Conservation (phyloP, 768 basidiomycete genomes). For the Holtermannia corniformis region DNA sequence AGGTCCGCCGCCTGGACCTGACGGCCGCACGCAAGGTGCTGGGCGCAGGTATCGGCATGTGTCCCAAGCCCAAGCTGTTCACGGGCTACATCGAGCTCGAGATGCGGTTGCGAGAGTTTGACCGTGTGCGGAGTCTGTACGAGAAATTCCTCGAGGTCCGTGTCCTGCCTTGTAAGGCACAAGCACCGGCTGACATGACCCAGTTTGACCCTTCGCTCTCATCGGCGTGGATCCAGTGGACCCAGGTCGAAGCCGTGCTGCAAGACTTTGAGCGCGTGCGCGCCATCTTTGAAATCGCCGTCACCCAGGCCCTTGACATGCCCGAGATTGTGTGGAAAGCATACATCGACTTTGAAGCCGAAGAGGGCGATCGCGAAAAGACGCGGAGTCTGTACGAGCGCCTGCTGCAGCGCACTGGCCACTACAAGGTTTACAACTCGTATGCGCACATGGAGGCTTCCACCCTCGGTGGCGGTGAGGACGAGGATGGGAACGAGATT, state of each 20-base stretch:
- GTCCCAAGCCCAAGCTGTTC: constrained; percentile 89
- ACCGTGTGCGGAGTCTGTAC: constrained; percentile 80
- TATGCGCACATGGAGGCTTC: constrained; percentile 88
- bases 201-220: constrained; percentile 86
- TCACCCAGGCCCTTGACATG: constrained; percentile 82
- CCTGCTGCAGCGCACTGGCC: constrained; percentile 70
- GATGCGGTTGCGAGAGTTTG: constrained; percentile 81
- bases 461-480: constrained; percentile 42
- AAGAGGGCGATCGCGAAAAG: constrained; percentile 80
- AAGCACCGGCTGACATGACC: background rate
- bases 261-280: constrained; percentile 82
- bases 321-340: constrained; percentile 62
- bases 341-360: constrained; percentile 92
- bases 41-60: constrained; percentile 87
- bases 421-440: constrained; percentile 95
- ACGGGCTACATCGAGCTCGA: constrained; percentile 93
- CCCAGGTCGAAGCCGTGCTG: constrained; percentile 77
- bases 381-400: constrained; percentile 83
- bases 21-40: constrained; percentile 77
- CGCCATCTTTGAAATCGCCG: constrained; percentile 86
- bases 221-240: constrained; percentile 90
- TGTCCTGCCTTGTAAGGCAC: background rate
- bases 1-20: constrained; percentile 72
- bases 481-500: constrained; percentile 45
- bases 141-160: constrained; percentile 83